Evolutionary conservation across 2,329 filamentous ascomycete species (phyloP).

Genomic region (Xylaria sp.): DNA sequence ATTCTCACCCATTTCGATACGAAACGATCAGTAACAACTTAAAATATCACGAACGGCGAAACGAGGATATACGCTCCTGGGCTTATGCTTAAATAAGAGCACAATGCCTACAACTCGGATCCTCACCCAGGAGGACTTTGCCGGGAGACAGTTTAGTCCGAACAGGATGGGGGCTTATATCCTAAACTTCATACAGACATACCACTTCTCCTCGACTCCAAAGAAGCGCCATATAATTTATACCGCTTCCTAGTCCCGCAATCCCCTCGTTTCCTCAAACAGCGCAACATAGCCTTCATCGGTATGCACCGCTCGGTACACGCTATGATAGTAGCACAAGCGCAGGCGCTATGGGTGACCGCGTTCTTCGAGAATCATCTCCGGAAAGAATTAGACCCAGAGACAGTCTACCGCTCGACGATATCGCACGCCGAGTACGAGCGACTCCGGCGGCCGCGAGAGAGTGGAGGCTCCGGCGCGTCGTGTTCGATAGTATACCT

Average conservation of each 20-base stretch:
- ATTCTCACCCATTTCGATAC: background rate
- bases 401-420: slow-evolving; percentile 54
- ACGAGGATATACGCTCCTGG: slow-evolving; percentile 2
- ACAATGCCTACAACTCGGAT: slow-evolving; percentile 12
- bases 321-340: slow-evolving; percentile 50
- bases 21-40: background rate
- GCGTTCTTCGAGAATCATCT: slow-evolving; percentile 64
- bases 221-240: slow-evolving; percentile 31
- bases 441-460: slow-evolving; percentile 61
- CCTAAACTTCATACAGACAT: slow-evolving; percentile 1
- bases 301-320: slow-evolving; percentile 50
- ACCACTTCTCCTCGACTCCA: background rate
- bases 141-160: background rate
- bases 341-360: slow-evolving; percentile 63
- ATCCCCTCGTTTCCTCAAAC: slow-evolving; percentile 27
- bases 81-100: background rate
- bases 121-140: slow-evolving; percentile 18
- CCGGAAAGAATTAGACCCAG: slow-evolving; percentile 38
- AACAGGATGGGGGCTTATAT: background rate
- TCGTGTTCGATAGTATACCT: slow-evolving; percentile 69
- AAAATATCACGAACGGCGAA: background rate
- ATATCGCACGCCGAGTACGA: slow-evolving; percentile 67
- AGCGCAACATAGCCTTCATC: slow-evolving; percentile 49
- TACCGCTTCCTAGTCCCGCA: slow-evolving; percentile 50
- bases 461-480: slow-evolving; percentile 59